Evolutionary conservation across 805 yeast genomes (phyloP).

Genomic region (Yueomyces sinensis): DNA sequence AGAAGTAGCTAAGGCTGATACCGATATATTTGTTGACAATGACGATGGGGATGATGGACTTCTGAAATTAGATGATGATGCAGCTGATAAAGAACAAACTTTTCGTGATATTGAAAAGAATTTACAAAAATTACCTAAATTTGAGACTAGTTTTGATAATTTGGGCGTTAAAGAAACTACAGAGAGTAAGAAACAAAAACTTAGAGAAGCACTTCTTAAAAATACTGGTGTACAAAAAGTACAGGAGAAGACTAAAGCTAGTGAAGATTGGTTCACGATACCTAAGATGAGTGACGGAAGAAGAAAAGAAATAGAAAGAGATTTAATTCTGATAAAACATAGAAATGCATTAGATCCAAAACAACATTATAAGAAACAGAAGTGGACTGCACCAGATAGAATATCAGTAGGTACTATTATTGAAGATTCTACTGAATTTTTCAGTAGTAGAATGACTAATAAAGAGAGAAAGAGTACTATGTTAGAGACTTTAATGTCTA

Average conservation of each 20-base stretch:
- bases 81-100: constrained; percentile 9
- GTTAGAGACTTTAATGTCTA: constrained; percentile 72
- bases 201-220: neutral
- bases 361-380: constrained; percentile 82
- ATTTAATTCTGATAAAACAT: constrained; percentile 64
- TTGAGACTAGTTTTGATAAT: constrained; percentile 18
- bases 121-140: constrained; percentile 17
- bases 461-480: constrained; percentile 67
- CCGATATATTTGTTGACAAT: neutral
- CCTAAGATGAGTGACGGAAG: constrained; percentile 67
- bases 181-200: neutral
- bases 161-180: too few species aligned
- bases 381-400: constrained; percentile 61
- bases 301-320: constrained; percentile 45
- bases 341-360: constrained; percentile 91
- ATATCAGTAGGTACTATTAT: constrained; percentile 85
- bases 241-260: constrained; percentile 4
- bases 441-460: constrained; percentile 41
- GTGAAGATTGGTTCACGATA: constrained; percentile 70
- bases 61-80: constrained; percentile 7
- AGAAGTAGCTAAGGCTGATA: too few species aligned
- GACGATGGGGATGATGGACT: constrained; percentile 3
- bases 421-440: constrained; percentile 72
- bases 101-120: constrained; percentile 19
- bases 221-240: constrained; percentile 2